These are phyloP conservation scores for Mariannaea elegans DNA, from an alignment of 2,329 filamentous ascomycete species.

Conservation along the genomic window DNA sequence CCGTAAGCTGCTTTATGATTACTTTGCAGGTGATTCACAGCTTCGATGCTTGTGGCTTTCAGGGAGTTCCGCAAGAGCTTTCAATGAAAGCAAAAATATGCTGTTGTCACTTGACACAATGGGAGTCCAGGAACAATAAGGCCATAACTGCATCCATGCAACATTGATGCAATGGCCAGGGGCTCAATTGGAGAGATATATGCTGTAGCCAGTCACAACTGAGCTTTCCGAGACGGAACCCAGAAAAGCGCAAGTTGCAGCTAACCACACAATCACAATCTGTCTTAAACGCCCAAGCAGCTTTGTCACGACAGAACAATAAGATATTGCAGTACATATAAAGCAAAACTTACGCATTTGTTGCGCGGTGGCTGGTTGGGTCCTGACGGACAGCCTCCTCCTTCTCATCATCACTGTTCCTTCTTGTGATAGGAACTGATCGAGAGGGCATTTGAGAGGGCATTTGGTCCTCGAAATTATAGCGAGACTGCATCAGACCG, in stretches of 20 bases:
- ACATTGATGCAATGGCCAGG: not conserved
- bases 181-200: not conserved
- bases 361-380: conserved; percentile 76
- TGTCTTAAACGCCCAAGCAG: not conserved
- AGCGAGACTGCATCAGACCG: conserved; percentile 66
- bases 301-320: not conserved
- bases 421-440: conserved; percentile 85
- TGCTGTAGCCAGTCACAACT: not conserved
- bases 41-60: not conserved
- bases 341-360: conserved; percentile 75
- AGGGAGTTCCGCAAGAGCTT: not conserved
- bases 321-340: conserved; percentile 12
- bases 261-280: not conserved
- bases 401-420: conserved; percentile 92
- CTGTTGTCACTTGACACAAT: not conserved
- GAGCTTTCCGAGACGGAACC: not conserved
- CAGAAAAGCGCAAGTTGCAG: not conserved
- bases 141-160: not conserved
- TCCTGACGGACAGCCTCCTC: conserved; percentile 76
- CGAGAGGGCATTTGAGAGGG: conserved; percentile 83
- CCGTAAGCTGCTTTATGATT: not conserved
- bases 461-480: conserved; percentile 62
- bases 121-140: not conserved
- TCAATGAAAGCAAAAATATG: not conserved
- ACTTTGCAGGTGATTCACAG: conserved; percentile 15